Conservation (phyloP, 2,329 filamentous ascomycete species). For the Fusarium dlaminii region DNA sequence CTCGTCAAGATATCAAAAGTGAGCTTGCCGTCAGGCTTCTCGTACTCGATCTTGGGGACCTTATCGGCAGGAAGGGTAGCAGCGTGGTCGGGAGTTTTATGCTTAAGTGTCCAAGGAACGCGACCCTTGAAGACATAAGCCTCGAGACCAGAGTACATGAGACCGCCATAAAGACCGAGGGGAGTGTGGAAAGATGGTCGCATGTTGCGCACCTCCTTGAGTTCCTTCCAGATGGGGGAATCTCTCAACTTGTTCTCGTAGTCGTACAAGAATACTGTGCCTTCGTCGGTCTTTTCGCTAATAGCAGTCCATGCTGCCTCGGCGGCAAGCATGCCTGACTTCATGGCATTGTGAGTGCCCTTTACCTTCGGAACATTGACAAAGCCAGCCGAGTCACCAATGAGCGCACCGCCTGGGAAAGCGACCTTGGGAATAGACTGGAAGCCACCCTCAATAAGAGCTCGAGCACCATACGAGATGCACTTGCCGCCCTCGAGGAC, state of each 20-base stretch:
- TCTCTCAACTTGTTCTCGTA: constrained; percentile 91
- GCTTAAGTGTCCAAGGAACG: constrained; percentile 90
- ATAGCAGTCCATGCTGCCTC: constrained; percentile 89
- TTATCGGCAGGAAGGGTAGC: constrained; percentile 83
- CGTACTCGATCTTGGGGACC: constrained; percentile 91
- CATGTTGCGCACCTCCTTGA: constrained; percentile 97
- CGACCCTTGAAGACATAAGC: constrained; percentile 87
- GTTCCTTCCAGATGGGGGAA: constrained; percentile 91
- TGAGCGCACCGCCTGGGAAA: constrained; percentile 93
- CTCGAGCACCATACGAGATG: constrained; percentile 93
- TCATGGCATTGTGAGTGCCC: constrained; percentile 97
- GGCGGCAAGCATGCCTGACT: constrained; percentile 94
- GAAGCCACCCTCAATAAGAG: constrained; percentile 93
- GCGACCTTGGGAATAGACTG: constrained; percentile 97
- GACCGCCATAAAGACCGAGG: constrained; percentile 87
- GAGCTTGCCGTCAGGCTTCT: constrained; percentile 94
- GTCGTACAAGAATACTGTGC: constrained; percentile 89
- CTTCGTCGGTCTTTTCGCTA: constrained; percentile 59
- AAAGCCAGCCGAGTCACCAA: constrained; percentile 96
- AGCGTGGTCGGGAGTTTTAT: constrained; percentile 79
- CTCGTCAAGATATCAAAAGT: constrained; percentile 96
- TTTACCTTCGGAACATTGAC: constrained; percentile 99
- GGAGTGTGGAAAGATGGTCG: constrained; percentile 91
- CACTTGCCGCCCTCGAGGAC: constrained; percentile 97
- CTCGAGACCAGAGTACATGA: constrained; percentile 93